A percentile compares a stretch with the other conserved stretches of the same genome.
Conservation (phyloP, 2,329 filamentous ascomycete species). For the Colletotrichum endophyticum region DNA sequence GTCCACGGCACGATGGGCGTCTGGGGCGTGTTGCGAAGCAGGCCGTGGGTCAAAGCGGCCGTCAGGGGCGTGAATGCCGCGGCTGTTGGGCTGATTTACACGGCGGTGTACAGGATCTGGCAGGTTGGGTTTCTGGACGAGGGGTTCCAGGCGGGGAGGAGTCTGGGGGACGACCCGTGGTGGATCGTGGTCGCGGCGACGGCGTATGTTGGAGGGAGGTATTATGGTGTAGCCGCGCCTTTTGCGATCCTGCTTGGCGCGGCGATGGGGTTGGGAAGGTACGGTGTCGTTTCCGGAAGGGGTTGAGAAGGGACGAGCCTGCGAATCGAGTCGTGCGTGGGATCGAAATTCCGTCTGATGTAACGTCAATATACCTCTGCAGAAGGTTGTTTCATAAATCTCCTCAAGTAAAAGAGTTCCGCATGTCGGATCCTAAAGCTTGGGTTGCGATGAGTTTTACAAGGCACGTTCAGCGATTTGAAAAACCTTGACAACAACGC, state of each 20-base stretch:
- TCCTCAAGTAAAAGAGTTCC: neutral
- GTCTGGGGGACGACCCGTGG: slow-evolving; percentile 59
- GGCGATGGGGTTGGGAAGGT: slow-evolving; percentile 36
- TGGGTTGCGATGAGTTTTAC: neutral
- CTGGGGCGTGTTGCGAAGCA: slow-evolving; percentile 51
- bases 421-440: neutral
- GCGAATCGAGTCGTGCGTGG: neutral
- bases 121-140: slow-evolving; percentile 58
- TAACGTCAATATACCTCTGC: neutral
- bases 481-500: neutral
- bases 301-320: neutral
- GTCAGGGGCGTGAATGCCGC: slow-evolving; percentile 59
- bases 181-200: slow-evolving; percentile 59
- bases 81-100: slow-evolving; percentile 62
- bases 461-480: neutral
- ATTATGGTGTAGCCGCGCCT: slow-evolving; percentile 35
- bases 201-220: slow-evolving; percentile 35
- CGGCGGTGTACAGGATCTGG: slow-evolving; percentile 63
- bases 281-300: slow-evolving; percentile 28
- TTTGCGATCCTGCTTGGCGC: slow-evolving; percentile 37
- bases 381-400: neutral
- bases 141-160: slow-evolving; percentile 45
- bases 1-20: slow-evolving; percentile 51
- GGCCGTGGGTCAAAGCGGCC: slow-evolving; percentile 44
- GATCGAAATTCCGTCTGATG: neutral